Evolutionary conservation across 768 basidiomycete genomes (phyloP).

Genomic region (Botryobasidium botryosum): DNA sequence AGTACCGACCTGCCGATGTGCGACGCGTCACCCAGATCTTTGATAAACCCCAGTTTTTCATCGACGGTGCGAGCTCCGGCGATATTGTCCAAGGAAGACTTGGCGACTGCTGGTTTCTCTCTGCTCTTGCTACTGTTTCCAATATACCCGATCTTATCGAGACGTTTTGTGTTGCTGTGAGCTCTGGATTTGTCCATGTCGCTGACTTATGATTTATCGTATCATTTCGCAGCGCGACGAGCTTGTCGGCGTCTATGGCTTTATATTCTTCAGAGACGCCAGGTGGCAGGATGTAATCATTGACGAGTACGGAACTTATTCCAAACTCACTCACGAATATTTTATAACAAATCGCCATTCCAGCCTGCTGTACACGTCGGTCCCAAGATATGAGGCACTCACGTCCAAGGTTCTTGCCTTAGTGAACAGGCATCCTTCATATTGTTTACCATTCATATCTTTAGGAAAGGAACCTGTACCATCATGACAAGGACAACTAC

Average conservation of each 20-base stretch:
- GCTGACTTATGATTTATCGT: background rate
- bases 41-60: constrained; percentile 33
- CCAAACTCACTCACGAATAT: background rate
- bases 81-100: constrained; percentile 33
- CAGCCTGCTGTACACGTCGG: constrained; percentile 32
- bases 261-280: constrained; percentile 37
- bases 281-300: constrained; percentile 37
- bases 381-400: constrained; percentile 38
- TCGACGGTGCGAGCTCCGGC: constrained; percentile 27
- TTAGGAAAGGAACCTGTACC: constrained; percentile 30
- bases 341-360: background rate
- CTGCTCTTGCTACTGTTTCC: constrained; percentile 33
- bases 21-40: constrained; percentile 36
- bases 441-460: background rate
- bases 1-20: constrained; percentile 24
- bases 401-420: constrained; percentile 10
- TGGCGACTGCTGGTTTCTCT: constrained; percentile 40
- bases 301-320: constrained; percentile 31
- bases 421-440: background rate
- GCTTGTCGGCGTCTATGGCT: constrained; percentile 39
- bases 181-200: constrained; percentile 11
- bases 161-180: constrained; percentile 34
- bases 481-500: constrained; percentile 32
- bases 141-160: constrained; percentile 29
- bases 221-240: constrained; percentile 26